These are phyloP conservation scores for Xerocomus minutiporus DNA, from an alignment of 1,284 basidiomycete species.

Conservation along the genomic window DNA sequence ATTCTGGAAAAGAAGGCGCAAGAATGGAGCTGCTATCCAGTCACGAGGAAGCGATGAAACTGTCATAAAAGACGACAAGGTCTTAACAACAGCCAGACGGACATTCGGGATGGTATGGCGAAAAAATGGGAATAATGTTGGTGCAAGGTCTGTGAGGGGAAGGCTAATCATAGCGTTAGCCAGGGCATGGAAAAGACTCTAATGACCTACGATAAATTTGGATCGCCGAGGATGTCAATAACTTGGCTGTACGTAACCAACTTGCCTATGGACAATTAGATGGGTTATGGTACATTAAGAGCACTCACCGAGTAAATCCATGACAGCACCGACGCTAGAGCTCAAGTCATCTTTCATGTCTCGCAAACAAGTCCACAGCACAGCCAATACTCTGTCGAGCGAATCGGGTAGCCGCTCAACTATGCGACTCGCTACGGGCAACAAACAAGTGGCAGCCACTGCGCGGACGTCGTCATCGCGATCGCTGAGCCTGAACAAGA, in stretches of 20 bases:
- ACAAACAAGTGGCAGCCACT: slow-evolving; percentile 88
- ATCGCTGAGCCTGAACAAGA: slow-evolving; percentile 68
- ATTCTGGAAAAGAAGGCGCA: slow-evolving; percentile 92
- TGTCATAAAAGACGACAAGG: slow-evolving; percentile 81
- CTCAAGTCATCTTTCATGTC: slow-evolving; percentile 97
- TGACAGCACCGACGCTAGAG: slow-evolving; percentile 94
- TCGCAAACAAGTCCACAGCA: slow-evolving; percentile 87
- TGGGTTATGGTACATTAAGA: not conserved
- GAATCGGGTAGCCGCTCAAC: slow-evolving; percentile 75
- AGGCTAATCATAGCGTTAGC: slow-evolving; percentile 43
- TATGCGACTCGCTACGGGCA: slow-evolving; percentile 81
- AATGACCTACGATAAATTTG: slow-evolving; percentile 58
- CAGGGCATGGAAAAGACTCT: slow-evolving; percentile 4
- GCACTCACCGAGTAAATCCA: slow-evolving; percentile 84
- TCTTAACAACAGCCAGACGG: slow-evolving; percentile 89
- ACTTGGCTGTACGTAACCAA: slow-evolving; percentile 80
- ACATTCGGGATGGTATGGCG: slow-evolving; percentile 95
- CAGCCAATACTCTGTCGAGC: slow-evolving; percentile 70
- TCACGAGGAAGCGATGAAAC: slow-evolving; percentile 71
- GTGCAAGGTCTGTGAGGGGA: slow-evolving; percentile 76
- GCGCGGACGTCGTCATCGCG: slow-evolving; percentile 95
- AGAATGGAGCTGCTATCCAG: slow-evolving; percentile 79
- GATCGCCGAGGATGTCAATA: slow-evolving; percentile 69
- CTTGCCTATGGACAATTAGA: slow-evolving; percentile 49
- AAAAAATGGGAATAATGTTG: slow-evolving; percentile 93